Base-by-base conservation (phyloP, 805 yeast species). In the Monosporozyma servazzii region DNA sequence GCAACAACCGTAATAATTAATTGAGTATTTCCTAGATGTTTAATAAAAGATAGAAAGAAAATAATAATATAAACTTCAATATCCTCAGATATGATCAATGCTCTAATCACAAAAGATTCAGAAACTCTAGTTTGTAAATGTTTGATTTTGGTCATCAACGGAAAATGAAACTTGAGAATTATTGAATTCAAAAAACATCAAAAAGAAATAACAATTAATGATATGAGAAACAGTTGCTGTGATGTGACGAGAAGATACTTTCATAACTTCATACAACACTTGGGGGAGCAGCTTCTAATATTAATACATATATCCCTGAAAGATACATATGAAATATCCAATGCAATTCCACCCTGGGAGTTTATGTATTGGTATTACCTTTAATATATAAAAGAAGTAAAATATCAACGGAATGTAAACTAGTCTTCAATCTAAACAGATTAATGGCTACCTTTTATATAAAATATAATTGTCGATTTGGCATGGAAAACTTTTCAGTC, bases 51-150 rank as follows among this genome's bases (percentile, higher is more conserved):
- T 15, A 42, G n/a, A 37, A 29, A 51, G 44, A 33, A 41, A 41
- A 41, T 41, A 41, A 41, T 41, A 41, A 41, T 20, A 41, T 41
- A 41, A 33, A 42, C 33, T 15, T 49, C 65, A 65, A 40, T 45
- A 36, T 48, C 67, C 65, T 66, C 69, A 68, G 71, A 54, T 60
- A 58, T 60, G 62, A 59, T 62, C 63, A 63, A 59, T 61, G 53
- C 67, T 63, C 72, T 70, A 70, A 70, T 70, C 73, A 70, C 57
- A 52, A 64, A 56, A 41, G 36, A 49, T 60, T 70, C 74, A 70
- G 74, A 70, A 70, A 70, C 74, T 70, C 74, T 70, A 70, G 74
- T 70, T 70, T 70, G 74, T 69, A 68, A 57, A 59, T 54, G 57
- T 60, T 62, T 61, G 59, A 58, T 60, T 60, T 58, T 60, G 66